Evolutionary conservation across 306 rosid species (phyloP).

Genomic region (Cicer bijugum): DNA sequence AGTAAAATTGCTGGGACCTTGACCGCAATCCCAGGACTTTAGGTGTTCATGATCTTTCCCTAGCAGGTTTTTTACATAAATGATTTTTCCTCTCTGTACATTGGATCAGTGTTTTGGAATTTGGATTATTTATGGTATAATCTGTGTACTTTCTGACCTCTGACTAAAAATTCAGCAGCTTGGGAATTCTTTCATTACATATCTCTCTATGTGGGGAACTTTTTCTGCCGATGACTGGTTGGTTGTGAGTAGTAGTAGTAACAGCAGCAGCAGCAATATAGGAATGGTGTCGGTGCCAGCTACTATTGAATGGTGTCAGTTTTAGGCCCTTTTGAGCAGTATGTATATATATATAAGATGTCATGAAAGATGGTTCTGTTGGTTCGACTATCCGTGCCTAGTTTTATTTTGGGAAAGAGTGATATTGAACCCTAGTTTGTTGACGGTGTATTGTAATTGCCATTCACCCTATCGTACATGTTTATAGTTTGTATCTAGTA

Average conservation of each 20-base stretch:
- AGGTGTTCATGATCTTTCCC: too few relatives aligned
- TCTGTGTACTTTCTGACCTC: neutral
- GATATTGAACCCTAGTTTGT: neutral
- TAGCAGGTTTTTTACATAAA: neutral
- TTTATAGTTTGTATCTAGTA: neutral
- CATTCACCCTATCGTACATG: neutral
- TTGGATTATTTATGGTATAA: neutral
- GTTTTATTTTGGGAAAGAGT: neutral
- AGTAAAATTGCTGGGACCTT: constrained; percentile 30
- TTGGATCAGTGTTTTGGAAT: neutral
- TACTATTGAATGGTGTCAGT: neutral
- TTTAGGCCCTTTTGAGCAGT: neutral
- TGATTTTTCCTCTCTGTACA: constrained; percentile 4
- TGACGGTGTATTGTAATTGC: neutral
- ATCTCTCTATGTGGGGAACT: neutral
- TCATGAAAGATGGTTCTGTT: neutral
- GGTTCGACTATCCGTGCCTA: neutral
- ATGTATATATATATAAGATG: neutral
- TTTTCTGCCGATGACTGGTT: neutral
- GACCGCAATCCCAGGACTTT: neutral
- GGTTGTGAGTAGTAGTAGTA: neutral
- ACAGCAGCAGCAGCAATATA: neutral
- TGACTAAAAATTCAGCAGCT: neutral
- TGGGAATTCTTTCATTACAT: neutral
- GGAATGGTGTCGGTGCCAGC: neutral